phyloP scores from a whole-genome alignment of 495 filamentous ascomycete species.

The Aspergillus egyptiacus region DNA sequence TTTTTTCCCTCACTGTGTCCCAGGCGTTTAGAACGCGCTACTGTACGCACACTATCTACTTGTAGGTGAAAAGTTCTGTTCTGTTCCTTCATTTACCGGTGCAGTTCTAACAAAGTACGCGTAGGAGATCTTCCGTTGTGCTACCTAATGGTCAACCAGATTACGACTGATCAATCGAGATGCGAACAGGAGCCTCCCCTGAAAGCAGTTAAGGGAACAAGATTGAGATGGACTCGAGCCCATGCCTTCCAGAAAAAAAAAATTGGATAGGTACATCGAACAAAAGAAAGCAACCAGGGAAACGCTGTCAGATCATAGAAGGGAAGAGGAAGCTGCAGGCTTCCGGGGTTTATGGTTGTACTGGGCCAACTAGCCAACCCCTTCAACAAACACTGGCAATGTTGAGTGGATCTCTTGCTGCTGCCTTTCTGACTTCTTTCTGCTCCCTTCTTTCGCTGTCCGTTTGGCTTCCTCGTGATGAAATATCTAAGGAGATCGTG shows the following conservation, averaged over 20 bases:
- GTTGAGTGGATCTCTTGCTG: conserved; percentile 12
- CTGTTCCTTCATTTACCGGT: not conserved
- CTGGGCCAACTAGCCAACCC: conserved; percentile 17
- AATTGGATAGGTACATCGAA: not conserved
- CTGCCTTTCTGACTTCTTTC: conserved; percentile 6
- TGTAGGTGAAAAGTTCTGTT: not conserved
- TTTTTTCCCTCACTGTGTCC: not conserved
- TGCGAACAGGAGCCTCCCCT: not conserved
- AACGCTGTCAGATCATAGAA: not conserved
- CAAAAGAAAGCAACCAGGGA: conserved; percentile 3
- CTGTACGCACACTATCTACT: not conserved
- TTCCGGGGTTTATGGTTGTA: conserved; percentile 23
- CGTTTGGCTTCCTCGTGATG: conserved; percentile 6
- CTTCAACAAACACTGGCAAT: conserved; percentile 23
- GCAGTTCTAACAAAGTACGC: not conserved
- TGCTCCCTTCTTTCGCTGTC: conserved; percentile 5
- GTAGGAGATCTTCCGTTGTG: not conserved
- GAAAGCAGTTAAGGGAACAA: not conserved
- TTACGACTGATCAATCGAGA: conserved; percentile 2
- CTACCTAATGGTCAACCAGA: not conserved
- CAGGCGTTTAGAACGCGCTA: not conserved
- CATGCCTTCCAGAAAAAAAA: conserved; percentile 5
- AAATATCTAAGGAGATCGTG: conserved; percentile 2
- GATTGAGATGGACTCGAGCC: not conserved
- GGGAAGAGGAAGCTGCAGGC: conserved; percentile 19